Conservation (phyloP, 305 asterid species). For the Fraxinus platypoda region DNA sequence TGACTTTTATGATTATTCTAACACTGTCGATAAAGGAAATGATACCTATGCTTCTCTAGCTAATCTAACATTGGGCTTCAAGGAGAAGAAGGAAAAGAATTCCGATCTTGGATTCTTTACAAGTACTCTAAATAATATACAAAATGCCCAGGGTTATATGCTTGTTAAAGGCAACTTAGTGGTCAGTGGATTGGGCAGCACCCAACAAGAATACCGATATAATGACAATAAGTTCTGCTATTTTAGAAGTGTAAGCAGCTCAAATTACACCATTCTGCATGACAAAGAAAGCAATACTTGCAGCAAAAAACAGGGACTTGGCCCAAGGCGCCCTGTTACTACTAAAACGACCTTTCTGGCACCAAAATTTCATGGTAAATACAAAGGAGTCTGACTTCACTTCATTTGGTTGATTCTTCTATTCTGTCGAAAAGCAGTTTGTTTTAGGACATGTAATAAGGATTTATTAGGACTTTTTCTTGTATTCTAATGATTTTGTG, state of each 20-base stretch:
- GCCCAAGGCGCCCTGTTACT: neutral
- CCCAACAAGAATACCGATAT: constrained; percentile 50
- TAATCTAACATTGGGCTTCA: constrained; percentile 51
- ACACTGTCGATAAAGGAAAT: constrained; percentile 44
- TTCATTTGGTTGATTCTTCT: constrained; percentile 11
- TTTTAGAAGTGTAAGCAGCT: constrained; percentile 65
- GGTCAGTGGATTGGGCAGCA: constrained; percentile 61
- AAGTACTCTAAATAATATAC: constrained; percentile 48
- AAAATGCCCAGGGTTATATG: constrained; percentile 55
- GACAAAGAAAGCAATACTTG: constrained; percentile 53
- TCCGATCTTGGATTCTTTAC: constrained; percentile 30
- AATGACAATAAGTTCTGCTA: constrained; percentile 47
- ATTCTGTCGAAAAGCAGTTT: neutral
- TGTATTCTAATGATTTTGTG: neutral
- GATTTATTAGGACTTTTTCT: neutral
- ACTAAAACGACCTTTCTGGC: constrained; percentile 18
- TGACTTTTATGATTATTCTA: constrained; percentile 37
- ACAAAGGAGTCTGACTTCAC: neutral
- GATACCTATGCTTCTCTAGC: constrained; percentile 43
- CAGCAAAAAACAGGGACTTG: constrained; percentile 27
- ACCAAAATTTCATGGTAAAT: neutral
- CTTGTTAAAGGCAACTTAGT: constrained; percentile 54
- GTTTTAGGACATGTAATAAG: neutral
- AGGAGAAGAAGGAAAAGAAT: constrained; percentile 39
- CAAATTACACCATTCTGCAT: constrained; percentile 61